Base-by-base conservation (phyloP, 2,329 filamentous ascomycete species). In the Epichloe elymi region DNA sequence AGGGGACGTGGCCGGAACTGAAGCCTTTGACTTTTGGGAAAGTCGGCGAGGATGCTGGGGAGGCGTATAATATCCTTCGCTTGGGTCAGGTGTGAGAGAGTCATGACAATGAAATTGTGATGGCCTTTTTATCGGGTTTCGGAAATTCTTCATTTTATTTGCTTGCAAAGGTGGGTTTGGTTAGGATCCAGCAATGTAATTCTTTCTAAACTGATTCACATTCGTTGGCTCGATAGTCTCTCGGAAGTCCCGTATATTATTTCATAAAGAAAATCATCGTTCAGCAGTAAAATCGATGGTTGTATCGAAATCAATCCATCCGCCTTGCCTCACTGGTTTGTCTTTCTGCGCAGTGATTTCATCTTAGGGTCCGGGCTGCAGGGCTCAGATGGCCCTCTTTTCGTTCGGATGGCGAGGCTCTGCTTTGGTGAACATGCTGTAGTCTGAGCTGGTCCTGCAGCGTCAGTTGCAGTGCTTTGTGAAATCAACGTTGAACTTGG, bases 21-120 rank as follows among this genome's bases (percentile, higher is more conserved):
- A 37, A 46, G 14, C 56, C 57, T 4, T 39, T 64, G 6, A 49
- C 49, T 14, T 63, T 63, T 56, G 57, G 53, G 5, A 52, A 39
- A 20, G 12, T 20, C 26, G 38, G 36, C 4, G 38, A 35, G 10
- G 38, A 50, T 12, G 37, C 46, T 33, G 37, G 19, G n/a, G 30
- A 39, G 15, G 39, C 41, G 17, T 46, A 40, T 40, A 56, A 56
- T 44, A 35, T 56, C 35, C 56, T 57, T 37, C 50, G 51, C 2
- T 46, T 56, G 12, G 50, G 55, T 8, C 46, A 55, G 33, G 6
- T 44, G 14, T 49, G 20, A 33, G 12, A 15, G 15, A 20, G 14
- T 26, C 5, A 30, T 41, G 46, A 12, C 14, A 20, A 0, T 43
- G 3, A 2, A 10, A 36, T 43, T 38, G 30, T 40, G 17, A 37